Percentiles rank a stretch among this genome's conserved stretches.
These are phyloP conservation scores for Balansia obtecta DNA, from an alignment of 2,329 filamentous ascomycete genomes.

Conservation along the genomic window DNA sequence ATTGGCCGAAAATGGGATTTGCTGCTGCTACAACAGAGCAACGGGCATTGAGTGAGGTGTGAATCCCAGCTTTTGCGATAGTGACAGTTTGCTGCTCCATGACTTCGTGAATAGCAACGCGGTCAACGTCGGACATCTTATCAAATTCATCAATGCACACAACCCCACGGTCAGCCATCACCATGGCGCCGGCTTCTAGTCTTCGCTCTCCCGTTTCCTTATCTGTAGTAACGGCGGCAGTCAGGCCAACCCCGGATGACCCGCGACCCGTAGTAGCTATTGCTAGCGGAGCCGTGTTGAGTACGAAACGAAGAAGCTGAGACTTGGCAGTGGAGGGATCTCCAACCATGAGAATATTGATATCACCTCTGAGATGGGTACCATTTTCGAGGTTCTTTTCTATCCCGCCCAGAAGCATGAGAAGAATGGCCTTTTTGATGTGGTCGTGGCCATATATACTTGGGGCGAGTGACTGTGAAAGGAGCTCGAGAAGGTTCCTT, in stretches of 20 bases:
- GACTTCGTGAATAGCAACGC: slow-evolving; percentile 98
- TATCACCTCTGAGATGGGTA: slow-evolving; percentile 93
- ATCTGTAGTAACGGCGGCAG: slow-evolving; percentile 88
- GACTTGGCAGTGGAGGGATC: slow-evolving; percentile 98
- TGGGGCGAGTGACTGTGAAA: slow-evolving; percentile 87
- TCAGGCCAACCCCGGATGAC: slow-evolving; percentile 94
- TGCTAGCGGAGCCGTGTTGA: slow-evolving; percentile 91
- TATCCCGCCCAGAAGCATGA: slow-evolving; percentile 90
- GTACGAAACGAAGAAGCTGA: slow-evolving; percentile 89
- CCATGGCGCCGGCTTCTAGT: slow-evolving; percentile 96
- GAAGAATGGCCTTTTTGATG: slow-evolving; percentile 92
- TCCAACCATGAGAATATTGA: slow-evolving; percentile 98
- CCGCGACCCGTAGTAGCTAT: slow-evolving; percentile 96
- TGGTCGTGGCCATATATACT: slow-evolving; percentile 96
- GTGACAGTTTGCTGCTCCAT: slow-evolving; percentile 99
- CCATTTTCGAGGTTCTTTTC: slow-evolving; percentile 99
- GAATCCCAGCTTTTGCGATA: slow-evolving; percentile 96
- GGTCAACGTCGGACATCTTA: slow-evolving; percentile 98
- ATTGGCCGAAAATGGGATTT: slow-evolving; percentile 96
- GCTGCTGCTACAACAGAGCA: slow-evolving; percentile 95
- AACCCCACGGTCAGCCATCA: slow-evolving; percentile 89
- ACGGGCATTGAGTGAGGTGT: slow-evolving; percentile 90
- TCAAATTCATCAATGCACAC: slow-evolving; percentile 99
- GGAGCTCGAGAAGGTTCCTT: slow-evolving; percentile 79
- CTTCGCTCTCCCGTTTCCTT: slow-evolving; percentile 95